phyloP scores from a whole-genome alignment of 2,329 filamentous ascomycete genomes.

The Aspergillus jensenii region DNA sequence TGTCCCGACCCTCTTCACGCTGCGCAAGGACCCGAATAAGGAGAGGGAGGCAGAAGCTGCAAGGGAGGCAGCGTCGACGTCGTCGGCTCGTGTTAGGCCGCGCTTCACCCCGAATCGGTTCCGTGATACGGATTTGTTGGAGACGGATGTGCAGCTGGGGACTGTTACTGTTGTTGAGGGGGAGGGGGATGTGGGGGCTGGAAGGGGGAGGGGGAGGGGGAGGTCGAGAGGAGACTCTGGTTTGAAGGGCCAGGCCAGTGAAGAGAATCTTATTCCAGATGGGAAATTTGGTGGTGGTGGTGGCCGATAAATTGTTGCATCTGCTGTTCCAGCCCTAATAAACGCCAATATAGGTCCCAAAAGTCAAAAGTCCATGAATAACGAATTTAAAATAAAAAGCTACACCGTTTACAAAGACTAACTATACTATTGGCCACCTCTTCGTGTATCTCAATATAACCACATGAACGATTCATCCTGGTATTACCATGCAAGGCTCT shows the following conservation, averaged over 20 bases:
- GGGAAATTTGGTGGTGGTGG: background rate
- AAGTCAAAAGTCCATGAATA: no score
- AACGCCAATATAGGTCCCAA: no score
- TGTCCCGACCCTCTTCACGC: conserved; percentile 12
- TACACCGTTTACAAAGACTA: no score
- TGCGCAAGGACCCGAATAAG: background rate
- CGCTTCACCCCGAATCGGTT: background rate
- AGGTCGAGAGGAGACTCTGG: background rate
- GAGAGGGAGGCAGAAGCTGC: background rate
- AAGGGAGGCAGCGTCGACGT: background rate
- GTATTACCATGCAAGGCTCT: conserved; percentile 17
- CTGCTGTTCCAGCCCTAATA: no score
- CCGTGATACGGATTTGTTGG: conserved; percentile 1
- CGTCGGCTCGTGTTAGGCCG: background rate
- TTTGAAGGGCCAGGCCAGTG: background rate
- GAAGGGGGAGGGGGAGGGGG: background rate
- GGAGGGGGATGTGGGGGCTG: background rate
- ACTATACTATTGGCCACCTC: no score
- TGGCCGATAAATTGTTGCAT: no score
- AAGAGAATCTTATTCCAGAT: background rate
- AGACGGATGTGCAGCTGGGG: conserved; percentile 5
- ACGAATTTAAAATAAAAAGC: no score
- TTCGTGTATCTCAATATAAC: no score
- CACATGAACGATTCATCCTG: background rate
- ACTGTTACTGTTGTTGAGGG: background rate